Percentiles rank a stretch among this genome's conserved stretches.
These are phyloP conservation scores for Podaxis sp. DNA, from an alignment of 768 basidiomycete genomes.

Conservation along the genomic window DNA sequence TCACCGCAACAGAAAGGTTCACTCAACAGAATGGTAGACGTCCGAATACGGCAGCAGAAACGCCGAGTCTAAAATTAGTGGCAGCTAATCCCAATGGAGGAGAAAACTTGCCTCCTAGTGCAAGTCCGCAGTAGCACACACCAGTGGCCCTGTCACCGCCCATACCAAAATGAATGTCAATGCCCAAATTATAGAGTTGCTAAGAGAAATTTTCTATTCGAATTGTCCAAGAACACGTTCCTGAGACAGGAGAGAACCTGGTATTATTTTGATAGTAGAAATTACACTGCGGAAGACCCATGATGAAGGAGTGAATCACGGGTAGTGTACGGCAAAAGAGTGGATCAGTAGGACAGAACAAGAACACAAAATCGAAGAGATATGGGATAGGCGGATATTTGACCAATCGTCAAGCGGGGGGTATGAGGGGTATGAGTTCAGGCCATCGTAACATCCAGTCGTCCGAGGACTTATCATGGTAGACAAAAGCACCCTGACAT, in stretches of 20 bases:
- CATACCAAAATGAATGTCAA: neutral
- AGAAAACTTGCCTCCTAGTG: neutral
- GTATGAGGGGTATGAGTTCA: neutral
- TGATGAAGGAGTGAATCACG: conserved; percentile 25
- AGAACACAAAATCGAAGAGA: neutral
- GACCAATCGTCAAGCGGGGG: neutral
- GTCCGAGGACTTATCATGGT: neutral
- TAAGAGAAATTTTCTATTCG: neutral
- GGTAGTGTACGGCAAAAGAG: neutral
- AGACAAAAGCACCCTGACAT: neutral
- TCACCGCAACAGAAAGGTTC: neutral
- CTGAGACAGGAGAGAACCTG: neutral
- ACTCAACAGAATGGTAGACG: neutral
- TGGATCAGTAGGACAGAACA: neutral
- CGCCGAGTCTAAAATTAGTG: neutral
- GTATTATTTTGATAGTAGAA: conserved; percentile 16
- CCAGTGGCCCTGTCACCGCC: neutral
- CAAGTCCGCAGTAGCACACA: neutral
- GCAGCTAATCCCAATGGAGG: neutral
- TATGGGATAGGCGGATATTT: neutral
- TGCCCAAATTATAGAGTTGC: too few relatives aligned
- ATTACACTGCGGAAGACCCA: conserved; percentile 7
- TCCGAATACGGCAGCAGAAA: neutral
- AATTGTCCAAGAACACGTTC: neutral
- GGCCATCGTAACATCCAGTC: neutral